A percentile compares a stretch with the other conserved stretches of the same genome.
Conservation (phyloP, 768 basidiomycete species). For the Tricholoma bakamatsutake region DNA sequence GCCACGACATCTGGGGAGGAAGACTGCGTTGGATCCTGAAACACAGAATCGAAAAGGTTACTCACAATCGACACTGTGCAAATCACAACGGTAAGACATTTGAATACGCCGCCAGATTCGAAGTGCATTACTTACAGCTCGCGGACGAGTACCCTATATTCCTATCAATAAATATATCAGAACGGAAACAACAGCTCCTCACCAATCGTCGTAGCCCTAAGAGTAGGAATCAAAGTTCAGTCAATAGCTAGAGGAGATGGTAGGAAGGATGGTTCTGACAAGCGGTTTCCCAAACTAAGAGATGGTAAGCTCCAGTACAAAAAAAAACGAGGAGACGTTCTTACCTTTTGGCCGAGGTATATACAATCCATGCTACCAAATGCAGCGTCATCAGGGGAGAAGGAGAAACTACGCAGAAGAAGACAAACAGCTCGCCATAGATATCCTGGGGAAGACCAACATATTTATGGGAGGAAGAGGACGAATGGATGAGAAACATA, state of each 20-base stretch:
- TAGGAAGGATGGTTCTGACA: slow-evolving; percentile 32
- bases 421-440: slow-evolving; percentile 81
- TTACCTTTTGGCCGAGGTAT: slow-evolving; percentile 89
- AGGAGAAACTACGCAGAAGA: neutral
- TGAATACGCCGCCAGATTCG: slow-evolving; percentile 1
- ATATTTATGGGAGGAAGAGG: neutral
- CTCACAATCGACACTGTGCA: slow-evolving; percentile 65
- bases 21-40: neutral
- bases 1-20: slow-evolving; percentile 58
- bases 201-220: slow-evolving; percentile 40
- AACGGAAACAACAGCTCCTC: slow-evolving; percentile 4
- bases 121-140: slow-evolving; percentile 51
- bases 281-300: slow-evolving; percentile 69
- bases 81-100: neutral
- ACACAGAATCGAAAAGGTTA: neutral
- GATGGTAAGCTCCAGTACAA: neutral
- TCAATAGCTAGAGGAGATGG: neutral
- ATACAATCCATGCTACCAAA: slow-evolving; percentile 83
- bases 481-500: slow-evolving; percentile 26
- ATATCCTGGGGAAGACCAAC: slow-evolving; percentile 62
- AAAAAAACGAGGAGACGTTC: slow-evolving; percentile 6
- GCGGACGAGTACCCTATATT: slow-evolving; percentile 57
- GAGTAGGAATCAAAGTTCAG: neutral
- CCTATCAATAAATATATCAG: neutral
- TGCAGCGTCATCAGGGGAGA: neutral